A percentile compares a stretch with the other conserved stretches of the same genome.
Conservation (phyloP, 352 stramenopile genomes). For the Globisporangium nunn region DNA sequence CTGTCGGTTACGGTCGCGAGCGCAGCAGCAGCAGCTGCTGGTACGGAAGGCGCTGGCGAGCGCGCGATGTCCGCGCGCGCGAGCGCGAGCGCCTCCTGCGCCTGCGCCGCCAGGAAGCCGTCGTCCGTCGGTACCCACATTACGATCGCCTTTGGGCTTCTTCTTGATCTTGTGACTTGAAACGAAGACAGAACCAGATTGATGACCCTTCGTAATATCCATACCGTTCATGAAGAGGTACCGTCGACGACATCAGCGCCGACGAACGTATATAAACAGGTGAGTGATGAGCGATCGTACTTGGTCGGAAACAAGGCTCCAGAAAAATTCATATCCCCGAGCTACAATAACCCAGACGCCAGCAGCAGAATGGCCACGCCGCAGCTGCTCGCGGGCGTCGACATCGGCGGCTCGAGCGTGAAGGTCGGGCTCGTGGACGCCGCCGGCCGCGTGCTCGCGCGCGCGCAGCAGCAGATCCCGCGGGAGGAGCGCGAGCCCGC, state of each 20-base stretch:
- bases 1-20: not conserved
- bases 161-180: no score
- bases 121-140: constrained; percentile 14
- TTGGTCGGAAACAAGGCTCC: no score
- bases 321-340: no score
- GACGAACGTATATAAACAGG: no score
- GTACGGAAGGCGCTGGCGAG: not conserved
- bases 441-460: constrained; percentile 36
- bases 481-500: constrained; percentile 32
- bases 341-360: not conserved
- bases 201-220: no score
- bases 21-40: not conserved
- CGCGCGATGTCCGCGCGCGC: constrained; percentile 6
- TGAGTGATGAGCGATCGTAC: no score
- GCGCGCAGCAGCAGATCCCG: constrained; percentile 38
- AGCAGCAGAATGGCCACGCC: constrained; percentile 2
- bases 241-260: no score
- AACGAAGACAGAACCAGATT: no score
- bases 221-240: no score
- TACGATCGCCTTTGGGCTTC: not conserved
- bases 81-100: constrained; percentile 4
- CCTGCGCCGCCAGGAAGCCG: constrained; percentile 10
- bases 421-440: constrained; percentile 61
- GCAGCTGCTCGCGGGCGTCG: constrained; percentile 48
- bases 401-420: constrained; percentile 69